Base-by-base conservation (phyloP, 2,329 filamentous ascomycete species). In the Sporothrix brasiliensis region DNA sequence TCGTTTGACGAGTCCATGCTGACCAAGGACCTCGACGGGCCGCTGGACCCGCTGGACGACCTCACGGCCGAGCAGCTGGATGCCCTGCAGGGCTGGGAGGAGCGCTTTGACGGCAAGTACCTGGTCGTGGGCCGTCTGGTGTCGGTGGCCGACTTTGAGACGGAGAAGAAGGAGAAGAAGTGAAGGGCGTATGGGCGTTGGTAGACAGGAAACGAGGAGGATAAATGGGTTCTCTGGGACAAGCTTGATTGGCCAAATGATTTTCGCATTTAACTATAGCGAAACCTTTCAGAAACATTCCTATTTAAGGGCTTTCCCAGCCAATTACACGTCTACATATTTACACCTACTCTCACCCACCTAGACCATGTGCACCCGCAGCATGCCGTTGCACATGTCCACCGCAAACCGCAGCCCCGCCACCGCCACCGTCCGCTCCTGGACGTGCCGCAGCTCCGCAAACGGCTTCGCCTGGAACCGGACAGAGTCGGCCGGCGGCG, bases 1-100 rank as follows among this genome's bases (percentile, higher is more conserved):
- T 97, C 92, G 82, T 98, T 99, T 79, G 95, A 97, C 78, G 88
- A 92, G 83, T 91, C 94, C 7, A 97, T 98, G 93, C 82, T 98
- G 81, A 98, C 95, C 21, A 89, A 94, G 83, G 91, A 97, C 79
- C 82, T 98, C 69, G 88, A 95, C 70, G 94, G 88, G 0, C 92
- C 93, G 58, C 82, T 97, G 73, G 93, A 97, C 78, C 88, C 85
- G 68, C 83, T 97, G 56, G 85, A 88, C 67, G 92, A 90, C 70
- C 80, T 98, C 72, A 88, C 88, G 6, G 79, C 79, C 0, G 93
- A 94, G 71, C 90, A 97, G 84, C 82, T 91, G 81, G 94, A 97
- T 79, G 92, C 93, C 66, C 82, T 97, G 79, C 85, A 86, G 76
- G 93, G 92, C 1, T 99, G 95, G 95, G 94, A 97, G 83, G 93